phyloP scores from a whole-genome alignment of 148 eudicot species.

The Rhododendron ovatum region DNA sequence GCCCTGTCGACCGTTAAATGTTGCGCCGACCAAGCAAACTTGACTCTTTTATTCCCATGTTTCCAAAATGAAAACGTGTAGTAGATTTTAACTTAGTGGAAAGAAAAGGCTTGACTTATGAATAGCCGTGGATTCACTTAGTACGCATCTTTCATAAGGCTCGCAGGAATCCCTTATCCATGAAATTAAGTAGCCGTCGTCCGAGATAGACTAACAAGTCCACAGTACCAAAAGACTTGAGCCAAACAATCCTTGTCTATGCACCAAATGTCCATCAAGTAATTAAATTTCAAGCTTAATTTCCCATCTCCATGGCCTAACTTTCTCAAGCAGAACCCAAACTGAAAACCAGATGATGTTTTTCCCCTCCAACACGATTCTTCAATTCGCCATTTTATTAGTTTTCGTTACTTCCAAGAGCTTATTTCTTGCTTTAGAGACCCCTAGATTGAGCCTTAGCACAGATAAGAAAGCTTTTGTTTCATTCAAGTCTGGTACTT shows the following conservation, averaged over 20 bases:
- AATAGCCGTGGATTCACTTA: no score
- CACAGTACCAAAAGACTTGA: not conserved
- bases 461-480: slow-evolving; percentile 31
- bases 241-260: not conserved
- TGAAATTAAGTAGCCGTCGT: no score
- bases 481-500: slow-evolving; percentile 1
- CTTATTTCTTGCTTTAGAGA: not conserved
- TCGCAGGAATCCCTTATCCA: no score
- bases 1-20: no score
- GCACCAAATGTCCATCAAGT: not conserved
- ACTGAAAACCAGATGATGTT: not conserved
- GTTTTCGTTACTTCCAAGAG: not conserved
- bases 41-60: no score
- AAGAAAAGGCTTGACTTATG: no score
- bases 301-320: not conserved
- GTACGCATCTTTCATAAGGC: no score
- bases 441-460: not conserved
- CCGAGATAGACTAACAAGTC: not conserved
- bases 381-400: not conserved
- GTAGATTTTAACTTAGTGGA: no score
- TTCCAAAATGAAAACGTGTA: no score
- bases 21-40: no score
- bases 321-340: not conserved
- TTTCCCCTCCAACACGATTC: not conserved
- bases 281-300: not conserved